phyloP scores from a whole-genome alignment of 768 basidiomycete species.

The Amanita pseudoporphyria region DNA sequence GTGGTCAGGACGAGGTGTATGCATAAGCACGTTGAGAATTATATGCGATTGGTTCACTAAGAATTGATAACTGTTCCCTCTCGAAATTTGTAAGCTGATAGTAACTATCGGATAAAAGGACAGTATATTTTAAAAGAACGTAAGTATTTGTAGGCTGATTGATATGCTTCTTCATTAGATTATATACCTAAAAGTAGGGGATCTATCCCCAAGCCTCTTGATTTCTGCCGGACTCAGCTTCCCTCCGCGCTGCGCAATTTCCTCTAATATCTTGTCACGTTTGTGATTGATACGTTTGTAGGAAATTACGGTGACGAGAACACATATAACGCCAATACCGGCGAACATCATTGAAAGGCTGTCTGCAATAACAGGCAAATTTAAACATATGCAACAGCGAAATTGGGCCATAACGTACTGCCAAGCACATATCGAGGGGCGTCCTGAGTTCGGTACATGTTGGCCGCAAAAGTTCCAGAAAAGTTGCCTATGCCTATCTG shows the following conservation, averaged over 20 bases:
- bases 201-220: slow-evolving; percentile 44
- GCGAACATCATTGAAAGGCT: neutral
- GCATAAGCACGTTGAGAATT: too few species aligned
- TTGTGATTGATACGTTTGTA: slow-evolving; percentile 49
- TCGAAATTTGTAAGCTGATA: too few species aligned
- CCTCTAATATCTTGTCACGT: slow-evolving; percentile 31
- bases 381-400: slow-evolving; percentile 42
- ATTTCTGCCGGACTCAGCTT: slow-evolving; percentile 26
- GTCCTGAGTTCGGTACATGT: slow-evolving; percentile 52
- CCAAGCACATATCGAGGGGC: slow-evolving; percentile 53
- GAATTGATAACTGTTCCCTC: too few species aligned
- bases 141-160: too few species aligned
- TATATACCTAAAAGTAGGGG: slow-evolving; percentile 55
- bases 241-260: slow-evolving; percentile 21
- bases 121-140: too few species aligned
- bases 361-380: neutral
- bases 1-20: too few species aligned
- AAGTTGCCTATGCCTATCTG: slow-evolving; percentile 63
- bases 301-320: slow-evolving; percentile 36
- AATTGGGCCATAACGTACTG: slow-evolving; percentile 47
- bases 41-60: too few species aligned
- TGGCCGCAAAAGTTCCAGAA: slow-evolving; percentile 51
- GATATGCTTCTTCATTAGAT: slow-evolving; percentile 9
- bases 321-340: slow-evolving; percentile 46
- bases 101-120: too few species aligned